Conservation (phyloP, 148 eudicot species). For the Rhododendron molle region DNA sequence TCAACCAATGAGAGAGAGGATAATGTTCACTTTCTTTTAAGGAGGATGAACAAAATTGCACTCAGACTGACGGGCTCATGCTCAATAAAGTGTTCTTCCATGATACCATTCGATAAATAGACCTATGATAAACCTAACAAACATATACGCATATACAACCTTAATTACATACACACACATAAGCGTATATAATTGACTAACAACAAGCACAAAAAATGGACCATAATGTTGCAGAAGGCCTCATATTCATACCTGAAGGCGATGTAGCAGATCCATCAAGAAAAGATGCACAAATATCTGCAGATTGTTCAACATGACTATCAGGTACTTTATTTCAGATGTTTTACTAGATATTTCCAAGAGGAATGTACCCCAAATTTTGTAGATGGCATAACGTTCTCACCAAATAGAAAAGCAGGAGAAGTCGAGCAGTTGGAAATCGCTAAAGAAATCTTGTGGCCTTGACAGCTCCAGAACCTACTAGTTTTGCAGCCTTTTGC, state of each 20-base stretch:
- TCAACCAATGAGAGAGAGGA: too few species aligned
- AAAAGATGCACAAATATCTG: constrained; percentile 97
- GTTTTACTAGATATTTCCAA: neutral
- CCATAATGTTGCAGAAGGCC: neutral
- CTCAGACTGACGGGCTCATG: neutral
- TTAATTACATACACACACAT: neutral
- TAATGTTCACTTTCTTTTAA: too few species aligned
- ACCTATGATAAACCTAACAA: neutral
- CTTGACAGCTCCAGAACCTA: constrained; percentile 90
- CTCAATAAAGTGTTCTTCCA: neutral
- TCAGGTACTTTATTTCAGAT: neutral
- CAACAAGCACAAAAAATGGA: neutral
- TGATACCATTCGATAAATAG: neutral
- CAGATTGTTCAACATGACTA: constrained; percentile 15
- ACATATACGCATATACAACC: neutral
- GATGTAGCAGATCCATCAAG: constrained; percentile 91
- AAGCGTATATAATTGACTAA: neutral
- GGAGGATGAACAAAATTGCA: too few species aligned
- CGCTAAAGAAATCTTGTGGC: constrained; percentile 95
- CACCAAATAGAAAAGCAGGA: constrained; percentile 76
- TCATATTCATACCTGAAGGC: constrained; percentile 73
- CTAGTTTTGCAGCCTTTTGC: constrained; percentile 86
- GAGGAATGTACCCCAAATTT: neutral
- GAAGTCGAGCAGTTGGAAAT: constrained; percentile 81
- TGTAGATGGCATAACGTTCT: constrained; percentile 10